Conservation (phyloP, 805 yeast species). For the Kodamaea jinghongensis region DNA sequence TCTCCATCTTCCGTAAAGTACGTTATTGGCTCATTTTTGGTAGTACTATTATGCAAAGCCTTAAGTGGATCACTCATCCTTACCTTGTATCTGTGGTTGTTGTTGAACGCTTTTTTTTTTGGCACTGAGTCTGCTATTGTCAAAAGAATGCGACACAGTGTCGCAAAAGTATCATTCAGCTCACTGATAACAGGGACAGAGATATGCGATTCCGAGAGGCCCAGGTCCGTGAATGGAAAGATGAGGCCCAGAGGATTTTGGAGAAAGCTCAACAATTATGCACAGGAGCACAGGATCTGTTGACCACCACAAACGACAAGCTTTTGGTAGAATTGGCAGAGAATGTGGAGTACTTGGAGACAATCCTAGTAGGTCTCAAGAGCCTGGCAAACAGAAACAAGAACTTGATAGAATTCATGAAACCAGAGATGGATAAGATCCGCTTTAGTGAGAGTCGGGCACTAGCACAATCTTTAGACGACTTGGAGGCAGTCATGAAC, state of each 20-base stretch:
- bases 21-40: slow-evolving; percentile 20
- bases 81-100: slow-evolving; percentile 7
- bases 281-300: slow-evolving; percentile 31
- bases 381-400: slow-evolving; percentile 14
- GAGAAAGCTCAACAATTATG: slow-evolving; percentile 32
- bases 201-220: slow-evolving; percentile 5
- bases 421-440: slow-evolving; percentile 2
- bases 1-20: slow-evolving; percentile 15
- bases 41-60: slow-evolving; percentile 28
- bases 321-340: slow-evolving; percentile 24
- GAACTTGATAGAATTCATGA: slow-evolving; percentile 16
- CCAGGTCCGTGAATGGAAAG: slow-evolving; percentile 24
- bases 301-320: slow-evolving; percentile 22
- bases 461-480: slow-evolving; percentile 1
- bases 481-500: slow-evolving; percentile 4
- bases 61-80: slow-evolving; percentile 21
- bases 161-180: not conserved
- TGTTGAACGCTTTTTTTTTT: slow-evolving; percentile 5
- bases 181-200: not conserved
- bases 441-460: not conserved
- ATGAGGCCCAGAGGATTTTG: slow-evolving; percentile 27
- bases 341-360: slow-evolving; percentile 17
- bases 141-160: not conserved
- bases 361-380: slow-evolving; percentile 15
- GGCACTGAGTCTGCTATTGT: not conserved